Evolutionary conservation across 306 rosid genomes (phyloP), one percentile per base, ranked within the genome.

Genomic region (Hylodesmum podocarpum): DNA sequence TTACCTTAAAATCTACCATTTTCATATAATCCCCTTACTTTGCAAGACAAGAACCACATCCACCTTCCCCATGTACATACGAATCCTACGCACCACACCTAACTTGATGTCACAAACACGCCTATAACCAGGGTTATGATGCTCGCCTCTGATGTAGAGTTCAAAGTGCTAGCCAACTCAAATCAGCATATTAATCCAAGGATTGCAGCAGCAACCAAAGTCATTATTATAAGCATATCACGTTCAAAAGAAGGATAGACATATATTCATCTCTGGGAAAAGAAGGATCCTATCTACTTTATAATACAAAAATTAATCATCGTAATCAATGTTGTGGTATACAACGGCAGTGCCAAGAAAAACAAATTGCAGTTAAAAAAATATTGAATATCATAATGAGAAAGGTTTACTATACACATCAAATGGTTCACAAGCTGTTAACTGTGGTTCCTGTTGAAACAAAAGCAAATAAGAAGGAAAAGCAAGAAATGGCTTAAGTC

Each of bases 391-490:
- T 91, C 86, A 95, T 34, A 95, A 75, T 33, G 84, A 72, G 88
- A 92, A 95, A 57, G 98, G 92, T 86, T 81, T 92, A 7, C 86
- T 41, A 72, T 92, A 87, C 65, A 92, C 97, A 77, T 95, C 98
- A 24, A 95, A 92, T 29, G 89, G 79, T 78, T 95, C 88, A 19
- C 88, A 83, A 44, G 98, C 66, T 13, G 99, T 92, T 72, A 95
- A 78, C 51, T 95, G 99, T 24, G 99, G 99, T 73, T 92, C 99
- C 98, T 95, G 97, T 78, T n/a, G 62, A 77, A 84, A 76, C 66
- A 83, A 81, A 81, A 33, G 10, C 49, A 21, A 55, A 44, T 9
- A 21, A 57, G 24, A 67, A 29, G 43, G 44, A 50, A 62, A 41
- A 71, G 33, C 76, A 80, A 71, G 33, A 75, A 80, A 64, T 22